Evolutionary conservation across 176 grass and related monocot species (phyloP), one percentile per base, ranked within the genome.

Genomic region (Dendrocalamus sinicus): DNA sequence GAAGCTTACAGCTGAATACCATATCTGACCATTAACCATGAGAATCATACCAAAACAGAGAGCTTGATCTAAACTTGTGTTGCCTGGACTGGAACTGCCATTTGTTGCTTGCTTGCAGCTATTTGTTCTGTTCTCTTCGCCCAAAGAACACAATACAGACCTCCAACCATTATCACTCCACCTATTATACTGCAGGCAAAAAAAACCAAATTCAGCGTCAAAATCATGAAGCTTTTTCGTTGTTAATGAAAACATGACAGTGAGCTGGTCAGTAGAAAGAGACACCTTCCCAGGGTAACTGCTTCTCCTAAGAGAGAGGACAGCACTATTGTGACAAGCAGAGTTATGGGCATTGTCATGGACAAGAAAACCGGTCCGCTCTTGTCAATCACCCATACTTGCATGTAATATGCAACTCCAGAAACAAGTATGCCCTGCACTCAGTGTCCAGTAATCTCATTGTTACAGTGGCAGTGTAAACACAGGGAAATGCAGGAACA

Each of bases 111-210:
- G 35, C 16, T 74, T 16, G 17, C 69, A 73, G 20, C 57, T 22
- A 32, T 26, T 40, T 89, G 68, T 61, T 91, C 86, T 47, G 67
- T 77, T 45, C 39, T 86, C 70, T 92, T 92, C 0, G 78, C 87
- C 87, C 72, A 89, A 50, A 92, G 70, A 78, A 92, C 87, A 68
- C 80, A 75, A 15, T 92, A 92, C 40, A 92, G 87, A 58, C 87
- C 83, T 54, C 62, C 79, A 75, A 92, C 59, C 87, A 92, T 83
- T 2, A 89, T 66, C 20, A 79, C 10, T 73, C 90, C 83, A 24
- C 87, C 83, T 53, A 92, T 51, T 68, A 92, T 48, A 69, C 90
- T 92, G 61, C 73, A 79, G 11, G 46, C 16, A 12, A 51, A 7
- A 62, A 39, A 39, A 39, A 39, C 10, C 4, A 4, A 80, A 19